Percentiles rank a stretch among this genome's conserved stretches.
phyloP scores from a whole-genome alignment of 441 rosid genomes.

The Gossypium schwendimanii region DNA sequence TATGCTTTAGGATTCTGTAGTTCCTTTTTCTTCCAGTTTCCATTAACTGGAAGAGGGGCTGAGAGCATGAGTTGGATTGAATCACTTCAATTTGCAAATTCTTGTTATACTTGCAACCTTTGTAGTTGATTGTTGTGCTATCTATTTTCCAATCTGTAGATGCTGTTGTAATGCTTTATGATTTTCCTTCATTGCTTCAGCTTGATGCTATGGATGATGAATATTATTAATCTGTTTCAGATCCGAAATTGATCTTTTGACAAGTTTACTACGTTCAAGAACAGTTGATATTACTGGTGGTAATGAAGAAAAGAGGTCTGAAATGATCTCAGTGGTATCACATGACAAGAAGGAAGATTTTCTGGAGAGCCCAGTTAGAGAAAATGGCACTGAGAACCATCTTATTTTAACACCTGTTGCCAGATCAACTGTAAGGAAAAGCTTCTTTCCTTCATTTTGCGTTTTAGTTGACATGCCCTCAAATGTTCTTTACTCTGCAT shows the following conservation, averaged over 20 bases:
- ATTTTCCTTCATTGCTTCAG: not conserved
- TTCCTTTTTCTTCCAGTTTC: not conserved
- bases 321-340: constrained; percentile 23
- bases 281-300: constrained; percentile 35
- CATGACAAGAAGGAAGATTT: constrained; percentile 29
- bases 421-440: constrained; percentile 38
- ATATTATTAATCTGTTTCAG: constrained; percentile 22
- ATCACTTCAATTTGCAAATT: not conserved
- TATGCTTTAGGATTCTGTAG: not conserved
- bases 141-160: not conserved
- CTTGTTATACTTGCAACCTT: not conserved
- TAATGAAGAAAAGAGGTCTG: constrained; percentile 39
- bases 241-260: constrained; percentile 73
- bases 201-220: not conserved
- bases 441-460: not conserved
- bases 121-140: not conserved
- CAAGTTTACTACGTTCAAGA: constrained; percentile 62
- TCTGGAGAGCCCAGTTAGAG: constrained; percentile 27
- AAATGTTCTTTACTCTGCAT: not conserved
- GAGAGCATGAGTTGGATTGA: not conserved
- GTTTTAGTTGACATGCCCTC: not conserved
- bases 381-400: constrained; percentile 32
- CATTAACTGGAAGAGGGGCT: not conserved
- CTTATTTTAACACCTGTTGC: constrained; percentile 38
- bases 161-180: not conserved